Evolutionary conservation across 2,329 filamentous ascomycete genomes (phyloP).

Genomic region (Talaromyces sp.): DNA sequence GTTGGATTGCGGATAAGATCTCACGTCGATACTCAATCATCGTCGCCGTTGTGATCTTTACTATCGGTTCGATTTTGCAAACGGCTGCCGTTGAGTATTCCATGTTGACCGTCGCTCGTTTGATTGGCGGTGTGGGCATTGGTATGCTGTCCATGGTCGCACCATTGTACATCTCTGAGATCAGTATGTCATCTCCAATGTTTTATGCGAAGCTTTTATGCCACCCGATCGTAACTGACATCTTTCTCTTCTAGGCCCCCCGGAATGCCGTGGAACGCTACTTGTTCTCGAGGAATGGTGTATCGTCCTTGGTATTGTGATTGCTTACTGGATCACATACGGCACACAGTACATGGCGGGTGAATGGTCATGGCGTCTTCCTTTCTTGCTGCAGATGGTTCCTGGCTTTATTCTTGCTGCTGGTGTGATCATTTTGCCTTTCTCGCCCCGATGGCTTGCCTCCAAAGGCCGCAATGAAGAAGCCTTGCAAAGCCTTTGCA

Average conservation of each 20-base stretch:
- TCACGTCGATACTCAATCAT: constrained; percentile 57
- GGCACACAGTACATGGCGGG: constrained; percentile 47
- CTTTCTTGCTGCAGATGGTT: constrained; percentile 52
- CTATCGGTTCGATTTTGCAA: constrained; percentile 55
- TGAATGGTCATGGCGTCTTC: constrained; percentile 53
- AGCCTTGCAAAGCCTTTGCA: constrained; percentile 51
- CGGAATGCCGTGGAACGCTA: constrained; percentile 52
- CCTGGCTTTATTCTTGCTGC: constrained; percentile 41
- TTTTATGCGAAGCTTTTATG: background rate
- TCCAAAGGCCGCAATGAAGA: constrained; percentile 53
- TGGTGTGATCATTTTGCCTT: constrained; percentile 53
- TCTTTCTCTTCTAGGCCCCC: constrained; percentile 31
- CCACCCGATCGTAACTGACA: background rate
- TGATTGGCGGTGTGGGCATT: constrained; percentile 56
- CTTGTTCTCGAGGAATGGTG: constrained; percentile 47
- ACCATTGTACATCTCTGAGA: constrained; percentile 58
- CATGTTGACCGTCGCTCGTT: constrained; percentile 54
- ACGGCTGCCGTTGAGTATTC: constrained; percentile 54
- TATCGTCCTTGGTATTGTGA: constrained; percentile 46
- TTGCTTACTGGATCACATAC: constrained; percentile 48
- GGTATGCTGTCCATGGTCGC: constrained; percentile 55
- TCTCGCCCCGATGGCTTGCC: constrained; percentile 59
- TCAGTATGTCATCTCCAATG: constrained; percentile 32
- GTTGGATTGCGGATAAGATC: constrained; percentile 56
- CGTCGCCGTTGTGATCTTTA: constrained; percentile 56